Conservation (phyloP, 371 early-diverging fungal species). For the Nematocida homosporus region DNA sequence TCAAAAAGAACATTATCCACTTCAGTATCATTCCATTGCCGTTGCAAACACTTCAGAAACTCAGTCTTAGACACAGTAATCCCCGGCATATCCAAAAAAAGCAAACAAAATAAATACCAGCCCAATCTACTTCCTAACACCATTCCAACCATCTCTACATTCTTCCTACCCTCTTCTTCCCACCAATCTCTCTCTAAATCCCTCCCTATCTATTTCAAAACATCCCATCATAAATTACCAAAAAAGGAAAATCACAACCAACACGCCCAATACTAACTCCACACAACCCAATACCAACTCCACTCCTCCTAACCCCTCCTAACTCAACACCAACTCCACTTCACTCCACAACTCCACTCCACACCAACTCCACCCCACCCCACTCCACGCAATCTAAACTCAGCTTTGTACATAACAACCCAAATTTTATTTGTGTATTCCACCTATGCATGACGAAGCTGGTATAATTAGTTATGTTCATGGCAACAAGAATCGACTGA, state of each 20-base stretch:
- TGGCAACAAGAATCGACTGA: constrained; percentile 59
- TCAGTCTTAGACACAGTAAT: constrained; percentile 54
- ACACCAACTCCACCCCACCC: too few relatives aligned
- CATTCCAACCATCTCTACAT: background rate
- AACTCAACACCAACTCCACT: too few relatives aligned
- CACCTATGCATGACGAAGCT: constrained; percentile 25
- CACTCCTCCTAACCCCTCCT: too few relatives aligned
- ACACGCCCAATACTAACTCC: too few relatives aligned
- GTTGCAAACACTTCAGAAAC: constrained; percentile 38
- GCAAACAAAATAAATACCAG: constrained; percentile 35
- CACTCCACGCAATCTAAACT: too few relatives aligned
- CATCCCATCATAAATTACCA: too few relatives aligned
- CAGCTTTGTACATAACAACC: too few relatives aligned
- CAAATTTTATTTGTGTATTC: too few relatives aligned
- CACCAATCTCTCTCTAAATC: background rate
- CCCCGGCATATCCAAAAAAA: constrained; percentile 29
- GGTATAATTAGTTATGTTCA: constrained; percentile 57
- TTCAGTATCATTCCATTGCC: constrained; percentile 70
- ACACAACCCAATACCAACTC: too few relatives aligned
- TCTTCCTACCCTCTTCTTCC: background rate
- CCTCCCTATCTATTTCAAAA: background rate
- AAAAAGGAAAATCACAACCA: too few relatives aligned
- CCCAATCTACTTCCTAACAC: background rate
- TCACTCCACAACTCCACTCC: too few relatives aligned
- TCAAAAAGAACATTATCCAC: constrained; percentile 95